Conservation (phyloP, 768 basidiomycete species). For the Porphyrellus cyaneotinctus region DNA sequence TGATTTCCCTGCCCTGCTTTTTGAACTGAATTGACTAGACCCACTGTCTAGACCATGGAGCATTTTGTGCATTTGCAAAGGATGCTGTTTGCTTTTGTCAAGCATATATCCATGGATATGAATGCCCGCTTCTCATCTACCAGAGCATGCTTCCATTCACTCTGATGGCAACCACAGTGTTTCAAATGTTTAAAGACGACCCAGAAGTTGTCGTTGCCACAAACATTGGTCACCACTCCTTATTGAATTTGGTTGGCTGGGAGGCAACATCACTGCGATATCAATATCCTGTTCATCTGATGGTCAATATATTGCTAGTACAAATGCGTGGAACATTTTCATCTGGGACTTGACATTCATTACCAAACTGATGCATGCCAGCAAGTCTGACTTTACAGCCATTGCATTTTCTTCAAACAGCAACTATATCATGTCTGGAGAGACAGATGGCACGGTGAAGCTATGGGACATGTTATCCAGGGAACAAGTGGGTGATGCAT, state of each 20-base stretch:
- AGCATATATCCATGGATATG: slow-evolving; percentile 28
- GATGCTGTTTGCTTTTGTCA: slow-evolving; percentile 33
- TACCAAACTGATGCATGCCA: slow-evolving; percentile 16
- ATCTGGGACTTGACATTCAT: slow-evolving; percentile 27
- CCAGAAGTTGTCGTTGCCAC: slow-evolving; percentile 17
- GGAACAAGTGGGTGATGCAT: slow-evolving; percentile 8
- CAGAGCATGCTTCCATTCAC: slow-evolving; percentile 31
- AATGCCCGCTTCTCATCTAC: slow-evolving; percentile 33
- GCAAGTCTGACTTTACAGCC: slow-evolving; percentile 9
- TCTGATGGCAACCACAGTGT: slow-evolving; percentile 24
- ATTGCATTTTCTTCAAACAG: slow-evolving; percentile 31
- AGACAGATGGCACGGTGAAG: slow-evolving; percentile 12
- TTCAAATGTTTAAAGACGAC: slow-evolving; percentile 26
- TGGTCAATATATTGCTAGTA: slow-evolving; percentile 28
- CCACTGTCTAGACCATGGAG: slow-evolving; percentile 10
- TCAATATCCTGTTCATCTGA: slow-evolving; percentile 27
- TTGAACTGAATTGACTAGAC: slow-evolving; percentile 11
- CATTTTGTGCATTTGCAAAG: slow-evolving; percentile 17
- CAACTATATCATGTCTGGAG: slow-evolving; percentile 24
- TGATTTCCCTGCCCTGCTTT: neutral
- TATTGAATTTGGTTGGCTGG: slow-evolving; percentile 23
- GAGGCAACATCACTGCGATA: slow-evolving; percentile 14
- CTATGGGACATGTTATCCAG: slow-evolving; percentile 28
- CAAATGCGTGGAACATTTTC: slow-evolving; percentile 15
- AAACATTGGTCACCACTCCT: slow-evolving; percentile 31